These are phyloP conservation scores for Gleditsia sinensis DNA, from an alignment of 306 rosid species.

Conservation along the genomic window DNA sequence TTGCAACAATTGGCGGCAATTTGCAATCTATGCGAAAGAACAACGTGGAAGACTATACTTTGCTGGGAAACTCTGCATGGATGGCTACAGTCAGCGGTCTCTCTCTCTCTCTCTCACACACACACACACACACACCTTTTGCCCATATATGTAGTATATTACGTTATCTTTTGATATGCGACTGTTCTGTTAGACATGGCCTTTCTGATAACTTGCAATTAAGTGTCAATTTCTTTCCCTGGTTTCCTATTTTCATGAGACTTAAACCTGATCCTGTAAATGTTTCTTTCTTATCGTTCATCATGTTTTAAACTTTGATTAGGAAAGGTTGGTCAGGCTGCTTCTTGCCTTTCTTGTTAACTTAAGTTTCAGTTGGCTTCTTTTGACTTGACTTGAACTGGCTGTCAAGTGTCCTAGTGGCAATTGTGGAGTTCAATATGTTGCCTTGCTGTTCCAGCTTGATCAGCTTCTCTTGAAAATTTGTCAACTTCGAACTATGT, in stretches of 20 bases:
- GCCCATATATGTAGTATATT: conserved; percentile 16
- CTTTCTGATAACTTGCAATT: neutral
- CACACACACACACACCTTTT: no score
- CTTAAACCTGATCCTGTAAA: conserved; percentile 7
- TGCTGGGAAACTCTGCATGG: conserved; percentile 85
- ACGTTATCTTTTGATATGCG: conserved; percentile 28
- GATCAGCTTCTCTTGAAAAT: neutral
- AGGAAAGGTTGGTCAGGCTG: neutral
- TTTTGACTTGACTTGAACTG: conserved; percentile 18
- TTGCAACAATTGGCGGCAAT: conserved; percentile 91
- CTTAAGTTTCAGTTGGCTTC: conserved; percentile 1
- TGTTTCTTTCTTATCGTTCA: conserved; percentile 8
- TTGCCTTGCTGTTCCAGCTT: neutral
- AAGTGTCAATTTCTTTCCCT: conserved; percentile 17
- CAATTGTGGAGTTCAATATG: neutral
- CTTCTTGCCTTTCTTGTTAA: neutral
- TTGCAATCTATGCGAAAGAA: conserved; percentile 84
- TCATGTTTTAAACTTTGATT: neutral
- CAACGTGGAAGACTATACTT: conserved; percentile 70
- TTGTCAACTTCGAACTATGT: neutral
- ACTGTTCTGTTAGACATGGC: conserved; percentile 24
- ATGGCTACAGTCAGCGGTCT: conserved; percentile 91
- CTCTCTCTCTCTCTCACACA: conserved; percentile 36
- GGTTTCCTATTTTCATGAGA: conserved; percentile 7
- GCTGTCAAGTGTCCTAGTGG: neutral